Evolutionary conservation across 2,329 filamentous ascomycete genomes (phyloP).

Genomic region (Ceratocystis lukuohia): DNA sequence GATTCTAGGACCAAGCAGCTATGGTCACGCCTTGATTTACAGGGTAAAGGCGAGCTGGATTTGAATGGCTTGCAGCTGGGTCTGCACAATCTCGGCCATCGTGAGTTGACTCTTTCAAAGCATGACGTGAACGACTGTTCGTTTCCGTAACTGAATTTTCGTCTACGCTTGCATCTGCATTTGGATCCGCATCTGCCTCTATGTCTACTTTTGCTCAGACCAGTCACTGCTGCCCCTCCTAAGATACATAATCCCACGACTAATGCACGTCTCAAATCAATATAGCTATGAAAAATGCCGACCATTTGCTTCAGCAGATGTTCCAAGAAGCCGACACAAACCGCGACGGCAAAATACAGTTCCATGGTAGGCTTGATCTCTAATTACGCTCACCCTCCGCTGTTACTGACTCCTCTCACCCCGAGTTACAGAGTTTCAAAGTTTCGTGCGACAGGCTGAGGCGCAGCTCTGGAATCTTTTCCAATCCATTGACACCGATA

Average conservation of each 20-base stretch:
- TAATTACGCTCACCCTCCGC: slow-evolving; percentile 1
- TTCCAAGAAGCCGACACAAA: slow-evolving; percentile 74
- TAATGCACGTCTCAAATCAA: background rate
- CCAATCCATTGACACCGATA: slow-evolving; percentile 69
- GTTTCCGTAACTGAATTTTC: background rate
- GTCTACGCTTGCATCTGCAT: no score
- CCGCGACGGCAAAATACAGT: slow-evolving; percentile 80
- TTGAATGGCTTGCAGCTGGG: slow-evolving; percentile 73
- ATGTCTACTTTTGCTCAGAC: background rate
- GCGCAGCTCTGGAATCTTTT: slow-evolving; percentile 71
- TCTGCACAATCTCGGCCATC: slow-evolving; percentile 79
- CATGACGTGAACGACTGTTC: background rate
- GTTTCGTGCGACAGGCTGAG: slow-evolving; percentile 79
- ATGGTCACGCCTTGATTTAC: slow-evolving; percentile 70
- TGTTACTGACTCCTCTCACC: slow-evolving; percentile 7
- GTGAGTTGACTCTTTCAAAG: slow-evolving; percentile 34
- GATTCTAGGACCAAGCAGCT: slow-evolving; percentile 72
- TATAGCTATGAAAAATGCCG: slow-evolving; percentile 72
- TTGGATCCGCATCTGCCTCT: background rate
- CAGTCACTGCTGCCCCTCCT: background rate
- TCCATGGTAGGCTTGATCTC: slow-evolving; percentile 50
- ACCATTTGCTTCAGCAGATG: slow-evolving; percentile 68
- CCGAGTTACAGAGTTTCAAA: slow-evolving; percentile 60
- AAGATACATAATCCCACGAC: background rate
- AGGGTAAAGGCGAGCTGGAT: slow-evolving; percentile 66